Base-by-base conservation (phyloP, 2,329 filamentous ascomycete genomes). In the Cladosporium sp. region DNA sequence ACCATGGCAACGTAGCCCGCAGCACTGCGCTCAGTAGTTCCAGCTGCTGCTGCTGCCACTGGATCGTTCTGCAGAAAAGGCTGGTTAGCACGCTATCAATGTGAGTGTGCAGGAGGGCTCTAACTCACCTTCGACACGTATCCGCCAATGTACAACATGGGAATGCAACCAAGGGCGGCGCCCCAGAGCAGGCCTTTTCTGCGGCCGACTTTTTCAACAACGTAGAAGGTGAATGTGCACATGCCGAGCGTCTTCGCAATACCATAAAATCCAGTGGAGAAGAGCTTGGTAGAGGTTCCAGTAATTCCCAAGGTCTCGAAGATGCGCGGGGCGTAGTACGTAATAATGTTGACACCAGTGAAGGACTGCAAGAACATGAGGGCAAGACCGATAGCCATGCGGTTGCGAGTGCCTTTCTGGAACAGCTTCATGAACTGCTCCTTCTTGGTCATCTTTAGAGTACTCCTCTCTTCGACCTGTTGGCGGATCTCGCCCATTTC, bases 371-470 rank as follows among this genome's bases (percentile, higher is more conserved):
- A 67, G 55, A 78, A 75, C 78, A 79, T 78, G 55, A 79, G 74
- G 0, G 75, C 71, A 36, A 79, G 73, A 64, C 77, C 76, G 32
- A 78, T 78, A 3, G 74, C 77, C 70, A 79, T 77, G 11, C 77
- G 72, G 64, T 79, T 79, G 8, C 77, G 72, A 2, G 77, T 78
- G 14, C 77, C 77, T 64, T 77, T 78, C 65, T 78, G 74, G 66
- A 79, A 78, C 2, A 78, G 71, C 64, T 77, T 77, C 69, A 76
- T 75, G 51, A 68, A 87, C 69, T 87, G 61, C 76, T 92, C 90
- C 74, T 88, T 88, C 68, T 92, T 67, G 54, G 88, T 82, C 2
- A 89, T 89, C 0, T 85, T 74, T 79, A 84, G 86, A 21, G 85
- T 85, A 0, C 86, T 79, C 5, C 88, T 88, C 58, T 74, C 61